phyloP scores from a whole-genome alignment of 169 alveolate genomes.

The Cryptosporidium parvum region DNA sequence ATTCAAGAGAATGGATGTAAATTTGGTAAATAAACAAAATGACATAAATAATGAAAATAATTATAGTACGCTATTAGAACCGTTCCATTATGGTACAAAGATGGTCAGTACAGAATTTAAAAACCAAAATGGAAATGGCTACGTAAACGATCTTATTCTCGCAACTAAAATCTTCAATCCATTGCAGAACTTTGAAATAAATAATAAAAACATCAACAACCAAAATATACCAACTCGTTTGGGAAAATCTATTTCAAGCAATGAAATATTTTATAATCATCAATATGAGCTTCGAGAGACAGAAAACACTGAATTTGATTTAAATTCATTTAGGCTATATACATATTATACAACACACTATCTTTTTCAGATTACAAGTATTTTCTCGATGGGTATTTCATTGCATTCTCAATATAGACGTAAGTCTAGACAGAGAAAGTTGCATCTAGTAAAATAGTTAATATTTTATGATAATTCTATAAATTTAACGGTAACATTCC shows the following conservation, averaged over 20 bases:
- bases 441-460: constrained; percentile 35
- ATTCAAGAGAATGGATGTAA: neutral
- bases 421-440: constrained; percentile 46
- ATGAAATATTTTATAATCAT: neutral
- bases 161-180: neutral
- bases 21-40: neutral
- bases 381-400: constrained; percentile 38
- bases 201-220: neutral
- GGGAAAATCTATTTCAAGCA: neutral
- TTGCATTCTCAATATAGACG: constrained; percentile 33
- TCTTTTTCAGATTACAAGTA: constrained; percentile 8
- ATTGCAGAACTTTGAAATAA: neutral
- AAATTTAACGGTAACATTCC: neutral
- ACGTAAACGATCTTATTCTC: neutral
- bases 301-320: neutral
- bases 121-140: neutral
- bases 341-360: constrained; percentile 38
- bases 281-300: neutral
- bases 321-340: constrained; percentile 20
- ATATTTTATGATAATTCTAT: neutral
- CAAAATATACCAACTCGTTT: neutral
- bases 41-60: neutral
- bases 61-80: neutral
- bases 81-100: constrained; percentile 8
- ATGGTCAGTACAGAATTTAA: neutral